Evolutionary conservation across 345 rosid genomes (phyloP).

Genomic region (Xanthoceras sorbifolium): DNA sequence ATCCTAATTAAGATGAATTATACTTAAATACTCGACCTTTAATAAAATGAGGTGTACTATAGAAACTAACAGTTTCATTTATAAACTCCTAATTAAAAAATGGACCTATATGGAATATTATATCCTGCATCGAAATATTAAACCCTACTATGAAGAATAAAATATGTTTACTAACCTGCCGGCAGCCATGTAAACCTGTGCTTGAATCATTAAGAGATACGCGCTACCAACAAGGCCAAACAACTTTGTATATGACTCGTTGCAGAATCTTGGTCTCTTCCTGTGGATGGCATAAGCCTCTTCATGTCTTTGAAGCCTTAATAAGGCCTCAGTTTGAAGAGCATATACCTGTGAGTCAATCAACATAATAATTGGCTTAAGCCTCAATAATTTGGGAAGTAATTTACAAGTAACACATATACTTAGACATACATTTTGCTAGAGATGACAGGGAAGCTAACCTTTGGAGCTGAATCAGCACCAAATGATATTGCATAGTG

Average conservation of each 20-base stretch:
- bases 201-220: constrained; percentile 45
- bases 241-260: constrained; percentile 43
- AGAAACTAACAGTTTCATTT: neutral
- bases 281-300: constrained; percentile 52
- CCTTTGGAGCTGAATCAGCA: constrained; percentile 65
- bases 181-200: constrained; percentile 56
- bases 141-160: neutral
- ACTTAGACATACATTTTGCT: neutral
- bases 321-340: constrained; percentile 60
- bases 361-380: neutral
- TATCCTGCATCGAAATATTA: neutral
- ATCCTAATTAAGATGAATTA: neutral
- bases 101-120: too few relatives aligned
- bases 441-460: constrained; percentile 17
- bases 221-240: constrained; percentile 48
- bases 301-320: constrained; percentile 57
- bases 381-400: neutral
- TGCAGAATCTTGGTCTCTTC: constrained; percentile 43
- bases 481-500: constrained; percentile 48
- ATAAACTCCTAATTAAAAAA: too few relatives aligned
- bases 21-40: neutral
- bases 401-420: neutral
- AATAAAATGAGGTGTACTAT: neutral
- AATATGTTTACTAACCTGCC: constrained; percentile 60
- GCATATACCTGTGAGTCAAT: constrained; percentile 45